phyloP scores from a whole-genome alignment of 495 filamentous ascomycete genomes.

The Aspergillus incahuasiensis region DNA sequence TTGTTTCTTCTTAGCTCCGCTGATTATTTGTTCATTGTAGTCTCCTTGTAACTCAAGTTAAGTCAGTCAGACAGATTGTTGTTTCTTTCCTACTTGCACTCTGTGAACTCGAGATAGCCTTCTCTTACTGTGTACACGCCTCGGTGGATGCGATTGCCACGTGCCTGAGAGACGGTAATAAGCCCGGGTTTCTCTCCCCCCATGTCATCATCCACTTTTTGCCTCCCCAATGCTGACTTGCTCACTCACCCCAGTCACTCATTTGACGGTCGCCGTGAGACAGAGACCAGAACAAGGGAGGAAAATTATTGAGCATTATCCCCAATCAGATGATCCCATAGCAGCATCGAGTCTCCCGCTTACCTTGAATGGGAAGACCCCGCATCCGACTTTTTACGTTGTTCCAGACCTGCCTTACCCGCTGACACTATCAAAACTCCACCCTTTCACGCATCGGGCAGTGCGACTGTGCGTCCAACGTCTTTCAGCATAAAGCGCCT shows the following conservation, averaged over 20 bases:
- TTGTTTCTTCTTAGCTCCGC: slow-evolving; percentile 4
- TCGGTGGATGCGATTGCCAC: slow-evolving; percentile 6
- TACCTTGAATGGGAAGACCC: slow-evolving; percentile 14
- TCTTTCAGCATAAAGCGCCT: neutral
- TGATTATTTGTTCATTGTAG: neutral
- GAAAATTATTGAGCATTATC: neutral
- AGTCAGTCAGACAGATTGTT: neutral
- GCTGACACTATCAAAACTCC: slow-evolving; percentile 17
- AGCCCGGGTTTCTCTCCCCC: slow-evolving; percentile 6
- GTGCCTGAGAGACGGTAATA: slow-evolving; percentile 15
- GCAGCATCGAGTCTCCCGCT: neutral
- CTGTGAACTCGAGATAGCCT: neutral
- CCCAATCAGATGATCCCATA: slow-evolving; percentile 7
- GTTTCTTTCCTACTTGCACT: neutral
- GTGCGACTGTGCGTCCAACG: neutral
- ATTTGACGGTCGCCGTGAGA: slow-evolving; percentile 5
- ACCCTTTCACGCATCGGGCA: slow-evolving; percentile 10
- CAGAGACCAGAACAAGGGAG: neutral
- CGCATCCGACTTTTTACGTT: slow-evolving; percentile 14
- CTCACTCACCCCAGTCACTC: slow-evolving; percentile 18
- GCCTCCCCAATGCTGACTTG: slow-evolving; percentile 8
- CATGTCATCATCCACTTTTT: slow-evolving; percentile 14
- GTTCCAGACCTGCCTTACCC: slow-evolving; percentile 13
- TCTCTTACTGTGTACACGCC: neutral
- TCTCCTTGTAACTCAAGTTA: neutral